Percentiles rank a stretch among this genome's conserved stretches.
phyloP scores from a whole-genome alignment of 805 yeast genomes.

The Candida suzukii region DNA sequence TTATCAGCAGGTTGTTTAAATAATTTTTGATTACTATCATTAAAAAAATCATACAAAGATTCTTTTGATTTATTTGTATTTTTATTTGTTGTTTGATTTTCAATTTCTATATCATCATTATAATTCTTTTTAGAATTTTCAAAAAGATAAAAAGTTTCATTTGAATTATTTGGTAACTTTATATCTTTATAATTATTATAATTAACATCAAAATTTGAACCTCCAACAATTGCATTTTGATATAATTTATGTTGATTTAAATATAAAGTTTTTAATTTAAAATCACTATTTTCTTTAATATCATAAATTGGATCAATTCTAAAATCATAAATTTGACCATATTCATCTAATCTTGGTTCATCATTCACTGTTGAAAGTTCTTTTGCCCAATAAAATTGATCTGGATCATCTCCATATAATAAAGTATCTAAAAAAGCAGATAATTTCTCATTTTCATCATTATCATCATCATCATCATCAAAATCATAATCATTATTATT shows the following conservation, averaged over 20 bases:
- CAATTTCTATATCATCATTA: neutral
- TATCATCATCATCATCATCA: neutral
- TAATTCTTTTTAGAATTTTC: conserved; percentile 13
- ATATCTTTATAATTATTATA: conserved; percentile 1
- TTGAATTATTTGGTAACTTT: conserved; percentile 21
- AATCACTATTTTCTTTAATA: neutral
- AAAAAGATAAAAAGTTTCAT: conserved; percentile 26
- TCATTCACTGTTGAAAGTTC: neutral
- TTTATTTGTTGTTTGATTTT: neutral
- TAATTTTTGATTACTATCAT: neutral
- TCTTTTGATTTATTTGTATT: neutral
- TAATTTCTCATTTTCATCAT: neutral
- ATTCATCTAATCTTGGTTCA: neutral
- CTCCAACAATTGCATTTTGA: conserved; percentile 9
- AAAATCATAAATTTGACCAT: neutral
- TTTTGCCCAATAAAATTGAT: neutral
- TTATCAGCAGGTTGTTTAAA: conserved; percentile 27
- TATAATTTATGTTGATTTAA: conserved; percentile 9
- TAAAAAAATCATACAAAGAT: neutral
- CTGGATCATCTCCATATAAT: neutral
- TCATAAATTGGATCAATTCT: neutral
- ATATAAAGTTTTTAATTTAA: conserved; percentile 2
- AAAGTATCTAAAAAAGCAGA: neutral
- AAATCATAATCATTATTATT: neutral
- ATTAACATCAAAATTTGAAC: conserved; percentile 5